Conservation (phyloP, 768 basidiomycete genomes). For the Termitomyces sp. region DNA sequence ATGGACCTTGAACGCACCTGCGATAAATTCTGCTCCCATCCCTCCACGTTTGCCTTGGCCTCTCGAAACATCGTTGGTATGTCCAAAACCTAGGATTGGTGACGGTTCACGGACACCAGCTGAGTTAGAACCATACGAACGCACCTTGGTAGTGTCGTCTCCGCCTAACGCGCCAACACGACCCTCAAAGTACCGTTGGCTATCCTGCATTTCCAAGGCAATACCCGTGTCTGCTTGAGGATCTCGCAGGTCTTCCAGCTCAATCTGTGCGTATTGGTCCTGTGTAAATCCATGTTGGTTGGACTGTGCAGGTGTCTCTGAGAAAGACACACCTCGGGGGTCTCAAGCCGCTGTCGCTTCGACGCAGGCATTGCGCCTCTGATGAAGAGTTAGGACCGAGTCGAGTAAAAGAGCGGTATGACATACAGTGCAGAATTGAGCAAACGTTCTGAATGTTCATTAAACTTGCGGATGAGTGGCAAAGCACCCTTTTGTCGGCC, state of each 20-base stretch:
- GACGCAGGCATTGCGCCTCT: slow-evolving; percentile 53
- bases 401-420: neutral
- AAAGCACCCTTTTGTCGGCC: slow-evolving; percentile 84
- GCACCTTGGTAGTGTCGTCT: slow-evolving; percentile 23
- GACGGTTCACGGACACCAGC: too few species aligned
- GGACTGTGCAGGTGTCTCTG: neutral
- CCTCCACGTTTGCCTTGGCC: slow-evolving; percentile 39
- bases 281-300: slow-evolving; percentile 13
- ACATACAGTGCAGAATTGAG: slow-evolving; percentile 72
- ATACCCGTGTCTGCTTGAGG: slow-evolving; percentile 63
- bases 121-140: neutral
- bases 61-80: slow-evolving; percentile 42
- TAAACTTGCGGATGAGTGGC: slow-evolving; percentile 94
- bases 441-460: slow-evolving; percentile 91
- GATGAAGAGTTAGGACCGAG: slow-evolving; percentile 1
- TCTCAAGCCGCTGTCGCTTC: slow-evolving; percentile 54
- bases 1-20: slow-evolving; percentile 36
- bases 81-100: slow-evolving; percentile 34
- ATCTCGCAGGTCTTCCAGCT: slow-evolving; percentile 81
- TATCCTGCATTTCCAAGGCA: slow-evolving; percentile 81
- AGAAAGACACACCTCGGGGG: slow-evolving; percentile 32
- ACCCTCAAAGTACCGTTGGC: slow-evolving; percentile 79
- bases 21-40: slow-evolving; percentile 54
- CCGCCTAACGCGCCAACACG: slow-evolving; percentile 26
- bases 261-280: slow-evolving; percentile 53